A percentile compares a stretch with the other conserved stretches of the same genome.
phyloP scores from a whole-genome alignment of 345 rosid species.

The Salix exigua region DNA sequence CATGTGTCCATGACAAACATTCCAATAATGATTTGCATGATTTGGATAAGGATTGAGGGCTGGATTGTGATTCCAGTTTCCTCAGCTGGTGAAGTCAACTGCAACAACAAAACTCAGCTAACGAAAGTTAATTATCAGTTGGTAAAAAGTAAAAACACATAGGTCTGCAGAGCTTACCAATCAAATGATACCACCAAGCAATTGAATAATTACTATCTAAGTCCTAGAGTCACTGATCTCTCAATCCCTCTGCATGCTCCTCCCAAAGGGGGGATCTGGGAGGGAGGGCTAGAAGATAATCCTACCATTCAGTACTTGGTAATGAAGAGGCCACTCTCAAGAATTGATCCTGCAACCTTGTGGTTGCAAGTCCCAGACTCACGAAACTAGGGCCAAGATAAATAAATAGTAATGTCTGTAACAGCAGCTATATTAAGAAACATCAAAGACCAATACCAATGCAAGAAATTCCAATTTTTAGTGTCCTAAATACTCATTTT shows the following conservation, averaged over 20 bases:
- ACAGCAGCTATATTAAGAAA: not conserved
- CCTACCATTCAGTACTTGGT: not conserved
- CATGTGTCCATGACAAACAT: conserved; percentile 71
- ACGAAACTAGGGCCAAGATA: not conserved
- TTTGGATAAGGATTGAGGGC: conserved; percentile 45
- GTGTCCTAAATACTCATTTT: not conserved
- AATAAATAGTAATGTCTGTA: not conserved
- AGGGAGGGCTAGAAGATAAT: not conserved
- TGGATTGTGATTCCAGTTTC: conserved; percentile 41
- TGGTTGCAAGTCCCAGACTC: not conserved
- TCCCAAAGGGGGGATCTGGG: not conserved
- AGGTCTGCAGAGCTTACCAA: not conserved
- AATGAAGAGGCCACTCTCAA: not conserved
- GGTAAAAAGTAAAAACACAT: not conserved
- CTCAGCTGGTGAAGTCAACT: conserved; percentile 50
- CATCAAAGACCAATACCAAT: not conserved
- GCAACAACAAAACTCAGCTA: conserved; percentile 14
- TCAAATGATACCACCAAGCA: not conserved
- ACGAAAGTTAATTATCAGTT: not conserved
- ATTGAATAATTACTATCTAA: conserved; percentile 1
- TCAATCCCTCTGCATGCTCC: not conserved
- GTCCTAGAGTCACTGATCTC: conserved; percentile 1
- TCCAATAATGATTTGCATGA: conserved; percentile 47
- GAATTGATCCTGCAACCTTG: not conserved
- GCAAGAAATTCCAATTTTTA: not conserved